phyloP scores from a whole-genome alignment of 129 eudicot genomes.

The Kitagawia praeruptora region DNA sequence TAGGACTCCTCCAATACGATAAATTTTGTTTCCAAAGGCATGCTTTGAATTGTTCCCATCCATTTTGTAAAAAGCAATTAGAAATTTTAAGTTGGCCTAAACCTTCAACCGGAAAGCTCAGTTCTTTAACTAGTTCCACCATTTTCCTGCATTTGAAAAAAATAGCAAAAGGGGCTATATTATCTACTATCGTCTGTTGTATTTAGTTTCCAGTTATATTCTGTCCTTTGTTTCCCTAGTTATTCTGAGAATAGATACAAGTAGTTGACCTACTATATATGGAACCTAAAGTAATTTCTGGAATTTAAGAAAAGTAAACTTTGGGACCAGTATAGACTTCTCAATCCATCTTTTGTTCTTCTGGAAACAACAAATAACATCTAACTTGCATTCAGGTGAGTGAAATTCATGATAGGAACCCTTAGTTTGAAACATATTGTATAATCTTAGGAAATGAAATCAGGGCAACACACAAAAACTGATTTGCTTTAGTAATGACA shows the following conservation, averaged over 20 bases:
- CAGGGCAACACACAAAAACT: background rate
- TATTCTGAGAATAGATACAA: background rate
- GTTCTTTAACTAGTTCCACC: constrained; percentile 6
- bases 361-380: background rate
- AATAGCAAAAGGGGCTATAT: background rate
- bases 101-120: constrained; percentile 16
- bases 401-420: background rate
- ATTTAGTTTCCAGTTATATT: background rate
- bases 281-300: background rate
- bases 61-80: constrained; percentile 12
- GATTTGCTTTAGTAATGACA: background rate
- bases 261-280: background rate
- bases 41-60: constrained; percentile 15
- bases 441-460: background rate
- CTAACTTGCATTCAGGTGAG: background rate
- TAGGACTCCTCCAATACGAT: constrained; percentile 27
- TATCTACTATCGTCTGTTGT: background rate
- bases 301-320: background rate
- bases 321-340: background rate
- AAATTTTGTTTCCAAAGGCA: constrained; percentile 29
- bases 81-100: constrained; percentile 15
- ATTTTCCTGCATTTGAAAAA: constrained; percentile 10
- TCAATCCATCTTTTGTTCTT: background rate
- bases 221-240: background rate
- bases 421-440: background rate